phyloP scores from a whole-genome alignment of 2,329 filamentous ascomycete genomes.

The Graphilbum ipis-grandicollis region DNA sequence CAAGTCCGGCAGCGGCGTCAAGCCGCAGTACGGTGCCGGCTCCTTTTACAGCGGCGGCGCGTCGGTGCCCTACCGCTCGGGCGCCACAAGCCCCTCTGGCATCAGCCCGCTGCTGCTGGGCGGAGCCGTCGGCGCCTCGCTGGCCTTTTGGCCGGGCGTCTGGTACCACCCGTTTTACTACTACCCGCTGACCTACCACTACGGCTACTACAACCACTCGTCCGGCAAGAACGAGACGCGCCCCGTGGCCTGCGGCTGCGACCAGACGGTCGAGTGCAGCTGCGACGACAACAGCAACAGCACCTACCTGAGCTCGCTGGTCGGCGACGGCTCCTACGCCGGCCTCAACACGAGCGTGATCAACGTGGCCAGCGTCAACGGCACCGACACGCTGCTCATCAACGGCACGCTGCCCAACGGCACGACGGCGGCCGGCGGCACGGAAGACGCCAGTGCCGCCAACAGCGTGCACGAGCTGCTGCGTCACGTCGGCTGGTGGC shows the following conservation, averaged over 20 bases:
- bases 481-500: conserved; percentile 30
- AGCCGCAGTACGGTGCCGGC: conserved; percentile 42
- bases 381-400: conserved; percentile 46
- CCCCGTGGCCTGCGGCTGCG: conserved; percentile 45
- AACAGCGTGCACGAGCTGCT: conserved; percentile 17
- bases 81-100: conserved; percentile 30
- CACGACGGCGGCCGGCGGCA: conserved; percentile 34
- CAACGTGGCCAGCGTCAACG: conserved; percentile 43
- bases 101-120: conserved; percentile 34
- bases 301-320: conserved; percentile 41
- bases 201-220: conserved; percentile 31
- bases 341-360: conserved; percentile 44
- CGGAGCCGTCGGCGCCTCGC: conserved; percentile 19
- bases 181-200: conserved; percentile 35
- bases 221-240: conserved; percentile 38
- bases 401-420: conserved; percentile 62
- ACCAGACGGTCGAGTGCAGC: conserved; percentile 36
- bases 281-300: conserved; percentile 51
- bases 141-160: conserved; percentile 45
- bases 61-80: conserved; percentile 39
- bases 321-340: conserved; percentile 47
- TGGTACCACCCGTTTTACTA: conserved; percentile 49
- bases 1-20: conserved; percentile 36
- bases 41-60: conserved; percentile 52
- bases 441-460: conserved; percentile 18